A percentile compares a stretch with the other conserved stretches of the same genome.
Evolutionary conservation across 2,329 filamentous ascomycete genomes (phyloP).

Genomic region (Colletotrichum tamarilloi): DNA sequence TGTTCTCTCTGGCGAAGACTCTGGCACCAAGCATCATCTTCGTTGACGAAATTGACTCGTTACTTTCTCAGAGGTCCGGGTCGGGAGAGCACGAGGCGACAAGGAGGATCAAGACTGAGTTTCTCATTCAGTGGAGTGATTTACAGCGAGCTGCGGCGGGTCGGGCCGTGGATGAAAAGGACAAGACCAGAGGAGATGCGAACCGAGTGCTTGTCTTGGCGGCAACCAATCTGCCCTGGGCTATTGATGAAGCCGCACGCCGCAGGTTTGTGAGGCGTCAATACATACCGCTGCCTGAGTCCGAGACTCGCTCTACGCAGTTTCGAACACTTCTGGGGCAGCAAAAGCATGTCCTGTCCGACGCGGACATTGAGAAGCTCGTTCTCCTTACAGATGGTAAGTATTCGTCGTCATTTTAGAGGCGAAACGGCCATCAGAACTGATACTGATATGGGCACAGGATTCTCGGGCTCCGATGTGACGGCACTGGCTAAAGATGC

Average conservation of each 20-base stretch:
- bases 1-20: conserved; percentile 89
- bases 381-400: conserved; percentile 87
- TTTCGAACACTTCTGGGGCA: conserved; percentile 83
- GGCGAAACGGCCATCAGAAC: background rate
- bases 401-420: conserved; percentile 40
- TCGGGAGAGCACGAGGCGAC: conserved; percentile 93
- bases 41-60: conserved; percentile 96
- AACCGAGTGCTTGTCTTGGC: conserved; percentile 92
- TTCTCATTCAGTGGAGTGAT: conserved; percentile 97
- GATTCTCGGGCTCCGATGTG: conserved; percentile 98
- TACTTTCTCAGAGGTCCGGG: conserved; percentile 85
- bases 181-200: conserved; percentile 81
- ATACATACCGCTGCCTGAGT: conserved; percentile 94
- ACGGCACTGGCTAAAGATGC: conserved; percentile 97
- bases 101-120: conserved; percentile 95
- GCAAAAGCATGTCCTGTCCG: conserved; percentile 84
- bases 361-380: conserved; percentile 77
- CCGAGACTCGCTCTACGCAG: conserved; percentile 82
- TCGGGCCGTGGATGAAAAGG: conserved; percentile 74
- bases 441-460: conserved; percentile 56
- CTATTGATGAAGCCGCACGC: conserved; percentile 94
- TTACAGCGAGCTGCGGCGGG: conserved; percentile 92
- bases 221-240: conserved; percentile 96
- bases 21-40: conserved; percentile 97
- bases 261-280: conserved; percentile 91